A percentile compares a stretch with the other conserved stretches of the same genome.
Evolutionary conservation across 2,329 filamentous ascomycete genomes (phyloP).

Genomic region (Orbilia oligospora): DNA sequence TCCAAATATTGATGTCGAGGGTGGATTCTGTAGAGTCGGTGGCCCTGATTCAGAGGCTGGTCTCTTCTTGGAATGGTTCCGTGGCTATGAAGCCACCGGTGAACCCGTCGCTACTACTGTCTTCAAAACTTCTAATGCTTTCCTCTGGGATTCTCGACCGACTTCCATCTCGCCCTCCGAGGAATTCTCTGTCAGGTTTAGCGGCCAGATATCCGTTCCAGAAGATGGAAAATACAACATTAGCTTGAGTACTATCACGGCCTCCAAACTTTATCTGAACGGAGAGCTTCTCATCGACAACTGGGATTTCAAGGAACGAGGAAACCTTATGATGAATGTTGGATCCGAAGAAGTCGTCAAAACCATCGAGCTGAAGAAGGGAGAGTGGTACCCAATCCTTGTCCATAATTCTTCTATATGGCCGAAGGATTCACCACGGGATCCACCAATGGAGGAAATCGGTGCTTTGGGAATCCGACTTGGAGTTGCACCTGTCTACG

Average conservation of each 20-base stretch:
- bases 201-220: conserved; percentile 43
- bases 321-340: conserved; percentile 57
- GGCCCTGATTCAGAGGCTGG: conserved; percentile 46
- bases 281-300: conserved; percentile 56
- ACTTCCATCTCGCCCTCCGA: conserved; percentile 14
- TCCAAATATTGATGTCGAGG: conserved; percentile 41
- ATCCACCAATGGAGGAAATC: conserved; percentile 64
- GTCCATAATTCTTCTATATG: conserved; percentile 46
- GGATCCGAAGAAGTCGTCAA: conserved; percentile 57
- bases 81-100: conserved; percentile 42
- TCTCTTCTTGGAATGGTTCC: conserved; percentile 52
- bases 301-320: conserved; percentile 59
- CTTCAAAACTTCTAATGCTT: conserved; percentile 37
- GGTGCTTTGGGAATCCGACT: conserved; percentile 77
- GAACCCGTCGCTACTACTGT: conserved; percentile 36
- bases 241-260: conserved; percentile 55
- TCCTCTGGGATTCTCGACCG: conserved; percentile 45
- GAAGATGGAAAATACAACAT: conserved; percentile 57
- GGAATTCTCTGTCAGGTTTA: conserved; percentile 42
- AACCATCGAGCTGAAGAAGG: conserved; percentile 48
- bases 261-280: conserved; percentile 40
- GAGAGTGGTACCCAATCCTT: conserved; percentile 41
- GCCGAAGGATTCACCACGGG: conserved; percentile 56
- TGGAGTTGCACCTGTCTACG: conserved; percentile 40
- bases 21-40: conserved; percentile 33